A percentile compares a stretch with the other conserved stretches of the same genome.
These are phyloP conservation scores for Ophiostoma perfectum DNA, from an alignment of 2,329 filamentous ascomycete genomes.

Conservation along the genomic window DNA sequence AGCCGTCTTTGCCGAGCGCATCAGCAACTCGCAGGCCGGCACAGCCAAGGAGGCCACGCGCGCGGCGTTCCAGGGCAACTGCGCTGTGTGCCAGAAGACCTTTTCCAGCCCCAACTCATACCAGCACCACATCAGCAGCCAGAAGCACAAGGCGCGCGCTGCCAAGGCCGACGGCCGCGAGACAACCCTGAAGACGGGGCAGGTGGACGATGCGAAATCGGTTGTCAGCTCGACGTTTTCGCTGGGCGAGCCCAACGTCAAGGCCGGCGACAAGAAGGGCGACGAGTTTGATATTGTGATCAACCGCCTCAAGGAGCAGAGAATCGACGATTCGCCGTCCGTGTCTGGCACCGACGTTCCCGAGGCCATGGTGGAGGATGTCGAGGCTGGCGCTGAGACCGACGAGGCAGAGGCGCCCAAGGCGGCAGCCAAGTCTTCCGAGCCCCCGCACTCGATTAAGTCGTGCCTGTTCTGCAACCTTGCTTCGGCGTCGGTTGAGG, in stretches of 20 bases:
- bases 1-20: conserved; percentile 92
- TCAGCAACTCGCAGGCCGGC: conserved; percentile 80
- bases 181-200: conserved; percentile 41
- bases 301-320: conserved; percentile 66
- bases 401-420: conserved; percentile 26
- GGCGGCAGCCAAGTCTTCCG: conserved; percentile 31
- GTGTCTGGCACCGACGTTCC: conserved; percentile 32
- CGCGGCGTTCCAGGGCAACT: conserved; percentile 80
- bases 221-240: conserved; percentile 89
- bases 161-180: conserved; percentile 37
- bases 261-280: conserved; percentile 56
- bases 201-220: conserved; percentile 63
- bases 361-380: conserved; percentile 33
- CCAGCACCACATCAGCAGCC: conserved; percentile 83
- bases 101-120: conserved; percentile 97
- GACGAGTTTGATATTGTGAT: conserved; percentile 73
- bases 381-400: conserved; percentile 7
- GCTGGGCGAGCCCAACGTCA: conserved; percentile 68
- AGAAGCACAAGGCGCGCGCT: conserved; percentile 75
- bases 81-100: conserved; percentile 77
- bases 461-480: conserved; percentile 90
- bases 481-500: conserved; percentile 65
- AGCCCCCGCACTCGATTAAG: conserved; percentile 42
- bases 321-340: conserved; percentile 28
- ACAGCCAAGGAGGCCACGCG: conserved; percentile 80